Percentiles rank a stretch among this genome's conserved stretches.
phyloP scores from a whole-genome alignment of 805 yeast genomes.

The Grigorovia jiainica region DNA sequence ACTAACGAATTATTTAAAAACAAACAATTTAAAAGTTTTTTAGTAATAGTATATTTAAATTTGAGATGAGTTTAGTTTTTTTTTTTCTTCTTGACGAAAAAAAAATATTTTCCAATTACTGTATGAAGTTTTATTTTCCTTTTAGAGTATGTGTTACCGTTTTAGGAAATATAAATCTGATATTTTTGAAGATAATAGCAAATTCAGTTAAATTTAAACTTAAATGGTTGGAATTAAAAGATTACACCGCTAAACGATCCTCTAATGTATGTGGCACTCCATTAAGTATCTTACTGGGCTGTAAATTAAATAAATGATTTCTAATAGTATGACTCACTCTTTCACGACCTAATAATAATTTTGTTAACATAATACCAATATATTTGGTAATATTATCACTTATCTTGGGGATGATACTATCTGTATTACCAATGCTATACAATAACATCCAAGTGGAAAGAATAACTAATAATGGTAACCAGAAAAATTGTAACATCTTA shows the following conservation, averaged over 20 bases:
- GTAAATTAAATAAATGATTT: slow-evolving; percentile 23
- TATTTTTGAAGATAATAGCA: too few relatives aligned
- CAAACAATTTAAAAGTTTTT: too few relatives aligned
- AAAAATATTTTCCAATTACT: not conserved
- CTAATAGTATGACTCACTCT: slow-evolving; percentile 36
- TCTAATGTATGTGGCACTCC: slow-evolving; percentile 3
- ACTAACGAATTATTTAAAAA: too few relatives aligned
- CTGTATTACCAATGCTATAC: slow-evolving; percentile 29
- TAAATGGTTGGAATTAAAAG: not conserved
- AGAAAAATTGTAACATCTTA: slow-evolving; percentile 77
- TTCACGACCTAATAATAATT: slow-evolving; percentile 43
- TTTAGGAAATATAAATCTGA: too few relatives aligned
- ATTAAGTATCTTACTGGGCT: slow-evolving; percentile 12
- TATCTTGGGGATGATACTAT: slow-evolving; percentile 21
- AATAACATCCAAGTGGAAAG: slow-evolving; percentile 39
- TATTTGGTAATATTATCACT: slow-evolving; percentile 31
- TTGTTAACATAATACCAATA: slow-evolving; percentile 37
- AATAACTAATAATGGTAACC: slow-evolving; percentile 73
- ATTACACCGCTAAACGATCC: not conserved
- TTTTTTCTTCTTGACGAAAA: too few relatives aligned
- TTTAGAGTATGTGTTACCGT: too few relatives aligned
- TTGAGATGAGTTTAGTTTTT: not conserved
- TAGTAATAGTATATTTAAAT: too few relatives aligned
- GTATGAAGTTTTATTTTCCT: not conserved
- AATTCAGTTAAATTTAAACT: too few relatives aligned